These are phyloP conservation scores for Oryza meyeriana DNA, from an alignment of 176 grass and related monocot genomes.

Conservation along the genomic window DNA sequence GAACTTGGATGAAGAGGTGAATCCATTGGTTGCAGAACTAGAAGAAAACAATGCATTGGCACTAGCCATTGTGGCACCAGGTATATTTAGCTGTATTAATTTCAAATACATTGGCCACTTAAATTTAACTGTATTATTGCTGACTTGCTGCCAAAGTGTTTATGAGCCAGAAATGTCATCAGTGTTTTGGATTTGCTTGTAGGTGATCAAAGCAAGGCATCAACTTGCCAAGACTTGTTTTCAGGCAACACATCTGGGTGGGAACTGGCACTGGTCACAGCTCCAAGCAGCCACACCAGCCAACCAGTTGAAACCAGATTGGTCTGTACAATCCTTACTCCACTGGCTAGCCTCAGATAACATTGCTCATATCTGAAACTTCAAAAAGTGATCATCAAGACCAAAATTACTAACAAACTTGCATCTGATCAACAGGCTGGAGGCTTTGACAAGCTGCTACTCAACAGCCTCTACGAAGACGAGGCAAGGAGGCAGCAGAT, in stretches of 20 bases:
- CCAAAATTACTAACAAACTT: not conserved
- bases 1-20: conserved; percentile 76
- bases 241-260: conserved; percentile 63
- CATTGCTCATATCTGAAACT: not conserved
- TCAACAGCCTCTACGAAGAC: conserved; percentile 92
- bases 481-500: conserved; percentile 75
- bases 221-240: conserved; percentile 41
- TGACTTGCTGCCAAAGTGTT: not conserved
- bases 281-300: conserved; percentile 69
- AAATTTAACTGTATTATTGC: not conserved
- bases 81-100: conserved; percentile 28
- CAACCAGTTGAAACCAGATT: conserved; percentile 52
- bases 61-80: conserved; percentile 72
- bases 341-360: not conserved
- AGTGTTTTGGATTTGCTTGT: conserved; percentile 12
- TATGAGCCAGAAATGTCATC: not conserved
- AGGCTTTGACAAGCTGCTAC: conserved; percentile 84
- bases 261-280: conserved; percentile 77
- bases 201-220: conserved; percentile 51
- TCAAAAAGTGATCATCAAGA: not conserved
- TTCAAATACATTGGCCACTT: not conserved
- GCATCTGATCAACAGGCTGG: conserved; percentile 61
- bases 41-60: conserved; percentile 76
- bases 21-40: conserved; percentile 46
- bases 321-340: conserved; percentile 36